These are phyloP conservation scores for Cyberlindnera mycetangii DNA, from an alignment of 805 yeast genomes.

Conservation along the genomic window DNA sequence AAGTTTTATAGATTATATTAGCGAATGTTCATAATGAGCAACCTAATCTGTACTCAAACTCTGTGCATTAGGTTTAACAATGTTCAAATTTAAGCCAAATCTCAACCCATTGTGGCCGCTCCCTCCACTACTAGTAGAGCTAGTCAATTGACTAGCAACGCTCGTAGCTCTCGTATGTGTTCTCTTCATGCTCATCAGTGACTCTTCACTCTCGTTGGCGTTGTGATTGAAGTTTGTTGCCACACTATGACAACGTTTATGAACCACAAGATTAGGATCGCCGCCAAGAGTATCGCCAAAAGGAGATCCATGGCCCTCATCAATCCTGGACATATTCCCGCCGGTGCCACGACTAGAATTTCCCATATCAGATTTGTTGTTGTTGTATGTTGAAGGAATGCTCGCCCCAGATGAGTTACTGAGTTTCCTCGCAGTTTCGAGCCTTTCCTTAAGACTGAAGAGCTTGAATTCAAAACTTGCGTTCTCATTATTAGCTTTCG, in stretches of 20 bases:
- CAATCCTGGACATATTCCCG: conserved; percentile 9
- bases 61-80: conserved; percentile 48
- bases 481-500: conserved; percentile 1
- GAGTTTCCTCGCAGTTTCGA: conserved; percentile 31
- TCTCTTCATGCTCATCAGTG: conserved; percentile 10
- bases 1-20: too few species aligned
- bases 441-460: conserved; percentile 20
- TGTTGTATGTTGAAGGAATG: conserved; percentile 1
- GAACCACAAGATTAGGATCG: background rate
- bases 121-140: conserved; percentile 2
- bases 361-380: background rate
- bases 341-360: background rate
- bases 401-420: conserved; percentile 9
- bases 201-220: conserved; percentile 6
- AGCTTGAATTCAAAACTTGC: conserved; percentile 15
- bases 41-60: conserved; percentile 30
- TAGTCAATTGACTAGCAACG: conserved; percentile 2
- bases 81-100: conserved; percentile 52
- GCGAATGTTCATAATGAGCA: too few species aligned
- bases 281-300: background rate
- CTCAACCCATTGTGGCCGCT: conserved; percentile 2
- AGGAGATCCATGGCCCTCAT: conserved; percentile 3
- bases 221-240: background rate
- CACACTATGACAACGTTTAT: background rate
- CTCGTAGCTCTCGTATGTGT: conserved; percentile 9